phyloP scores from a whole-genome alignment of 2,329 filamentous ascomycete genomes.

The Colletotrichum sp. region DNA sequence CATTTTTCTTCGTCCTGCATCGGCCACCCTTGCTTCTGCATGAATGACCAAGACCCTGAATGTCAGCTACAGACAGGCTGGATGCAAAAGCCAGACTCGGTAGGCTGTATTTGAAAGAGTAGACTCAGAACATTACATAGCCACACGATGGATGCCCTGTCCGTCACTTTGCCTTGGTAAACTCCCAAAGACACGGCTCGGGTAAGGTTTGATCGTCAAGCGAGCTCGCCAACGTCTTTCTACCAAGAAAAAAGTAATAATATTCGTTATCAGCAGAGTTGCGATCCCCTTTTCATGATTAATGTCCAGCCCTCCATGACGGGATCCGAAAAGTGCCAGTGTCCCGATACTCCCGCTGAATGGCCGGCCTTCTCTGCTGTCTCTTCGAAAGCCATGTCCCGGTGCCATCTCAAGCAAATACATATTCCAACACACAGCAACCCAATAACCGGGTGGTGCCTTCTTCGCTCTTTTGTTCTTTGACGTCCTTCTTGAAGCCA shows the following conservation, averaged over 20 bases:
- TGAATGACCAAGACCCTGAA: neutral
- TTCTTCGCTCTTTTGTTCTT: neutral
- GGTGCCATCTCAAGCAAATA: neutral
- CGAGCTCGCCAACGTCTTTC: neutral
- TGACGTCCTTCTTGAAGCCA: neutral
- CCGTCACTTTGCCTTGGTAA: neutral
- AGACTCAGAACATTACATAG: neutral
- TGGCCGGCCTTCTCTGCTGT: neutral
- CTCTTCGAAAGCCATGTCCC: neutral
- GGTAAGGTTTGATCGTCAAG: neutral
- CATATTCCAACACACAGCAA: slow-evolving; percentile 1
- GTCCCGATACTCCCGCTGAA: neutral
- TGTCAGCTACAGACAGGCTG: neutral
- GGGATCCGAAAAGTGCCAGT: neutral
- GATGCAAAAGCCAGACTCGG: neutral
- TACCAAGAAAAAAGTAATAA: neutral
- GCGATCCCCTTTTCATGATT: neutral
- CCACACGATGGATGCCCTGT: neutral
- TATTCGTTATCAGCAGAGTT: neutral
- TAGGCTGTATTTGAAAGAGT: neutral
- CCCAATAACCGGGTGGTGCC: neutral
- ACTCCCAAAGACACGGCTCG: neutral
- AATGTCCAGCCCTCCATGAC: neutral
- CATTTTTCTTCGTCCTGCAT: neutral
- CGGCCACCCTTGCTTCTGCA: neutral